Base-by-base conservation (phyloP, 805 yeast genomes). In the Yamadazyma kitorensis region DNA sequence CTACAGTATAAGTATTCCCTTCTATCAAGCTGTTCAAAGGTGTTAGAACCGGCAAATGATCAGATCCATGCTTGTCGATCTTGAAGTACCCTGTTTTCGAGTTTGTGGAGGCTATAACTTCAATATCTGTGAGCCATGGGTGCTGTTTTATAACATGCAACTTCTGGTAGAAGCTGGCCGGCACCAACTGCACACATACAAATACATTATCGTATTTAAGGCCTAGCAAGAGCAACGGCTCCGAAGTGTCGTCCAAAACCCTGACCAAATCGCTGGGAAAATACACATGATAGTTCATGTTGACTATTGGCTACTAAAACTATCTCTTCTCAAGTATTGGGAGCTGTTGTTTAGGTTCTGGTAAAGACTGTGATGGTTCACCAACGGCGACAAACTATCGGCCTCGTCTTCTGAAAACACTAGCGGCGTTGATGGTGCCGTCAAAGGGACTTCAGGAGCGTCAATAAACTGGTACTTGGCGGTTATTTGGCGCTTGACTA, bases 311-410 rank as follows among this genome's bases (percentile, higher is more conserved):
- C 25, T 48, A 21, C 61, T 44, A 31, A 64, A 58, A 35, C 72
- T 66, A 43, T 67, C 72, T 33, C 72, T 43, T 32, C 72, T 43
- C 17, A 66, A 45, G 38, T 62, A 64, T 43, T 63, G 72, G 2
- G 70, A 62, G 44, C 71, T 65, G 43, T 59, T 65, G 48, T 67
- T 66, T 32, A 64, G 49, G 35, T 55, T 47, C 27, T 37, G 36
- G 30, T 51, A 52, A 30, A 52, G n/a, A n/a, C n/a, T n/a, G n/a
- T n/a, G n/a, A n/a, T n/a, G n/a, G n/a, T n/a, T n/a, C n/a, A n/a
- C n/a, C n/a, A n/a, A n/a, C n/a, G n/a, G n/a, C n/a, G n/a, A n/a
- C n/a, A n/a, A n/a, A n/a, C n/a, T n/a, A n/a, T n/a, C n/a, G n/a
- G n/a, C n/a, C n/a, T n/a, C n/a, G n/a, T n/a, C n/a, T n/a, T n/a